Percentiles rank a stretch among this genome's conserved stretches.
Conservation (phyloP, 495 filamentous ascomycete species). For the Saxophila tyrrhenica region DNA sequence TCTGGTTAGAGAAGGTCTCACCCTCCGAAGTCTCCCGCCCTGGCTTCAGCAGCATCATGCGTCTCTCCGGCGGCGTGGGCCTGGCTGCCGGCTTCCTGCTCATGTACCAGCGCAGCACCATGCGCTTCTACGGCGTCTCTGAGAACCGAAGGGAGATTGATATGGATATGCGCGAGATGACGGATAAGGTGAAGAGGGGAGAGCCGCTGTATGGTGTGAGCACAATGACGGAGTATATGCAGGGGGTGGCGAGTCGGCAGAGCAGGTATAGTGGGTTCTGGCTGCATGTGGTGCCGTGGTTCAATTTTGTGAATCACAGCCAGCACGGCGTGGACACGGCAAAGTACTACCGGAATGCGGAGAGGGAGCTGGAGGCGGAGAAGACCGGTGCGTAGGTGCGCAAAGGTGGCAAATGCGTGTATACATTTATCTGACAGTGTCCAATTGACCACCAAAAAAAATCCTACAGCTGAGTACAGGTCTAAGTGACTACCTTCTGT, state of each 20-base stretch:
- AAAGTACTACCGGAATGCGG: slow-evolving; percentile 96
- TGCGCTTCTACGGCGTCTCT: slow-evolving; percentile 82
- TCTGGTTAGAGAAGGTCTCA: slow-evolving; percentile 66
- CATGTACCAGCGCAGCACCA: slow-evolving; percentile 61
- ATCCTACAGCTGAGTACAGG: too few species aligned
- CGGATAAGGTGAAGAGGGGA: slow-evolving; percentile 80
- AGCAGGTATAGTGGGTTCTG: slow-evolving; percentile 81
- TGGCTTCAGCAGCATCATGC: slow-evolving; percentile 72
- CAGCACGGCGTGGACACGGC: slow-evolving; percentile 94
- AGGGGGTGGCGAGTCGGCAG: slow-evolving; percentile 86
- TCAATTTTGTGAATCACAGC: slow-evolving; percentile 92
- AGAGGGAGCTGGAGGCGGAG: slow-evolving; percentile 83
- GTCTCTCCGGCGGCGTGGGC: slow-evolving; percentile 60
- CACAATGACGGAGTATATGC: slow-evolving; percentile 67
- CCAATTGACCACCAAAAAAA: too few species aligned
- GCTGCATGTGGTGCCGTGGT: slow-evolving; percentile 77
- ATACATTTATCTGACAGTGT: background rate
- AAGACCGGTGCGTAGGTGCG: background rate
- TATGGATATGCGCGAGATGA: slow-evolving; percentile 98
- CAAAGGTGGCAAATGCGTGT: background rate
- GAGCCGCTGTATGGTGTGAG: slow-evolving; percentile 84
- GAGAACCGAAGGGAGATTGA: slow-evolving; percentile 87
- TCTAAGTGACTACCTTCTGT: too few species aligned
- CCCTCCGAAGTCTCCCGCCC: slow-evolving; percentile 71
- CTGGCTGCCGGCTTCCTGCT: slow-evolving; percentile 63